Evolutionary conservation across 108 stramenopile genomes (phyloP), one percentile per base, ranked within the genome.

Genomic region (Nitzschia putrida): DNA sequence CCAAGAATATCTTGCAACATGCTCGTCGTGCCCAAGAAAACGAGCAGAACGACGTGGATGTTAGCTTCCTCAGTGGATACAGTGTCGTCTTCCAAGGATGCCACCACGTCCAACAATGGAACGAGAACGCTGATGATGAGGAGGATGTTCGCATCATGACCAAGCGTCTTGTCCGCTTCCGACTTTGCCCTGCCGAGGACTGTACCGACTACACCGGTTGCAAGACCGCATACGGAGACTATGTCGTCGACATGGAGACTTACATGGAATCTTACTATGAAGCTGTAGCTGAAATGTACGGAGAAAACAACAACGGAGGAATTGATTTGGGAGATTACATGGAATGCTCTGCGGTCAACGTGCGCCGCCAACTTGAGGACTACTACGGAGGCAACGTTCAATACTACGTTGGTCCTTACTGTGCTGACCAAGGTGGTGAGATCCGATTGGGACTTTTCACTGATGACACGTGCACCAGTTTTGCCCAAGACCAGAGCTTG

Each of bases 351-450:
- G 68, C 65, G 49, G 60, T 79, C 45, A 53, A 79, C 56, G 38
- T 45, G 24, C 61, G 72, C 57, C 53, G 66, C 39, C 40, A 61
- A 3, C 51, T 40, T 7, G 45, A 49, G 7, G 45, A 79, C 51
- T 67, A 74, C 66, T 18, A 53, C 8, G 77, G 84, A 40, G 83
- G 74, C 14, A 67, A 58, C 13, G 57, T 79, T 14, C 16, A 65
- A 18, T 86, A 91, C 76, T 94, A 87, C 82, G 65, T 94, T 56
- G 93, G 93, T 61, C 90, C 93, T 57, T 89, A 89, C 81, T 94
- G 93, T 69, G 80, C 87, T n/a, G 68, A 80, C 16, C 88, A 89
- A 67, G 93, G 93, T 51, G 90, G 93, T 29, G 83, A 86, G 56
- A 82, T 94, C 61, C 83, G 72, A 42, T 75, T 94, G 47, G 93